Conservation (phyloP, 352 stramenopile genomes). For the Aphanomyces stellatus region DNA sequence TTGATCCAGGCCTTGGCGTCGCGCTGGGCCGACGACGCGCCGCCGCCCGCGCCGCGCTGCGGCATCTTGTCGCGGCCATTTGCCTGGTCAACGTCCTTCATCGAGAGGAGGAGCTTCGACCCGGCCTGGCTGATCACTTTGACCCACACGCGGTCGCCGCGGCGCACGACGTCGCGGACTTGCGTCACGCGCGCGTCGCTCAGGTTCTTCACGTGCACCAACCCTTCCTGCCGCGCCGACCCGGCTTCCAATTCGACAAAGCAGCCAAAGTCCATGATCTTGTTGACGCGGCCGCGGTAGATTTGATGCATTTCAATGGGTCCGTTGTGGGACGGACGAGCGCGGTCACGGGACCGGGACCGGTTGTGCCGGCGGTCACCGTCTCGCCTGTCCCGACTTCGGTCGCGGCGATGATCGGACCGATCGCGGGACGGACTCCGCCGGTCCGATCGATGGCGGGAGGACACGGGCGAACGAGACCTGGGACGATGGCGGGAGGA, state of each 20-base stretch:
- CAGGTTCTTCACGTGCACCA: conserved; percentile 94
- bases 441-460: conserved; percentile 24
- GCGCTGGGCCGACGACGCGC: conserved; percentile 27
- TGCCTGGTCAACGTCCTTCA: conserved; percentile 96
- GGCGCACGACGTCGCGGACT: conserved; percentile 78
- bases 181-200: conserved; percentile 79
- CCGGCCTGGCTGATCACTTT: conserved; percentile 93
- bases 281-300: conserved; percentile 90
- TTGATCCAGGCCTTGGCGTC: conserved; percentile 79
- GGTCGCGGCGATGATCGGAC: conserved; percentile 26
- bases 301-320: conserved; percentile 89
- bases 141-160: conserved; percentile 91
- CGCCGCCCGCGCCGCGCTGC: conserved; percentile 62
- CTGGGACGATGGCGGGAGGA: conserved; percentile 29
- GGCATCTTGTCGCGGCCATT: conserved; percentile 93
- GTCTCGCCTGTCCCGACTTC: conserved; percentile 22
- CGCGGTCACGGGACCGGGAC: conserved; percentile 27
- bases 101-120: conserved; percentile 89
- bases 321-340: conserved; percentile 24
- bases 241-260: conserved; percentile 91
- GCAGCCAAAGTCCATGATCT: conserved; percentile 95
- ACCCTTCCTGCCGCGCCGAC: conserved; percentile 77
- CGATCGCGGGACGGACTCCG: no score
- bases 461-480: neutral
- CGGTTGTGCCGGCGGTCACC: conserved; percentile 13